Base-by-base conservation (phyloP, 2,329 filamentous ascomycete genomes). In the Trichoderma cornu-damae region DNA sequence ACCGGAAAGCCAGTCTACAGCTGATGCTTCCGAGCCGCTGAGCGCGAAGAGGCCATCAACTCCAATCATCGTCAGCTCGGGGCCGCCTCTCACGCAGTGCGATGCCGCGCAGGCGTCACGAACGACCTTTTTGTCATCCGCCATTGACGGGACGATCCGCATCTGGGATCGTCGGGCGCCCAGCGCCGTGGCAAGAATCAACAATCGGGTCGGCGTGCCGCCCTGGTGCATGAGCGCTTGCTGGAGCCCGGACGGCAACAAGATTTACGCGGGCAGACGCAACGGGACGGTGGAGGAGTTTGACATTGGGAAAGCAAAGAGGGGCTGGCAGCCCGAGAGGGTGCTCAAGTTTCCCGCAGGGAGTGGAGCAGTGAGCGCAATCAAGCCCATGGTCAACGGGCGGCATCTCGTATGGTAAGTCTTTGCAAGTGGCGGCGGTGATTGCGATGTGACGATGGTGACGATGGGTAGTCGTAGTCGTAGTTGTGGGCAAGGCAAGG, bases 201-300 rank as follows among this genome's bases (percentile, higher is more conserved):
- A 80, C 1, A 89, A 88, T 16, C 79, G 85, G 9, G 82, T 84
- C 9, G 85, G 85, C 16, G 89, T 90, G 0, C 93, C 94, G 1
- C 94, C 93, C 0, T 99, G 93, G 93, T 97, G 93, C 72, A 96
- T 96, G 85, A 92, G 90, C 63, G 90, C 91, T 1, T 96, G 91
- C 75, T 99, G 94, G 94, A 93, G 88, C 55, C 91, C 91, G 0
- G 89, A 96, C 69, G 94, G 94, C 12, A 97, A 97, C 72, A 90
- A 84, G 72, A 92, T 99, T 65, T 99, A 96, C 72, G 92, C 89
- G 0, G 94, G 94, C 0, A 80, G 94, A 26, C 81, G 94, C 58
- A 97, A 97, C 71, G 83, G 90, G 51, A 95, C 90, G 0, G 94
- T 99, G 0, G 94, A 99, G 64, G 94, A 99, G 72, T 99, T 89